phyloP scores from a whole-genome alignment of 2,329 filamentous ascomycete genomes.

The Fusarium sp. region DNA sequence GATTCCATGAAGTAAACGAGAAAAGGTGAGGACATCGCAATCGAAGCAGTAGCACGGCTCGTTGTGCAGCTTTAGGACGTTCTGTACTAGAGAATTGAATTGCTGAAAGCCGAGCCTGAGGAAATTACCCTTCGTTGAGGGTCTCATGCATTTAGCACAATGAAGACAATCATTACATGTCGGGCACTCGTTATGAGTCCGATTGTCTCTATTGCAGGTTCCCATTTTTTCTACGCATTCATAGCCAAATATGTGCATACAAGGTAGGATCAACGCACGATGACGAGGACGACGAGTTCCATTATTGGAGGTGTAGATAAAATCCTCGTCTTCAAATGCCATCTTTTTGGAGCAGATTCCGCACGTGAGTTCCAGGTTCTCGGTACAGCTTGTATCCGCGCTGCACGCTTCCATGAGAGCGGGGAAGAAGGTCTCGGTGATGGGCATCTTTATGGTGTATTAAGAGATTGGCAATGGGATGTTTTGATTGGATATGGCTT shows the following conservation, averaged over 20 bases:
- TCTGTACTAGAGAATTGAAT: background rate
- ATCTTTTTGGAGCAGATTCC: background rate
- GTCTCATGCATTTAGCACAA: background rate
- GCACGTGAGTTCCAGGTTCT: background rate
- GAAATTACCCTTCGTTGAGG: background rate
- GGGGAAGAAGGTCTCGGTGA: background rate
- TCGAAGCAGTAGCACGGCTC: background rate
- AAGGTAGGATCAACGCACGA: background rate
- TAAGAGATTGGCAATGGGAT: background rate
- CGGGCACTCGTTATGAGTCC: fast-evolving
- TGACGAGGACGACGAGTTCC: background rate
- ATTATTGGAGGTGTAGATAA: background rate
- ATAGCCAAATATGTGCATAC: background rate
- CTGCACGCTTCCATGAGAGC: background rate
- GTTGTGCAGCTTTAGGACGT: background rate
- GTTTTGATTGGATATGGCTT: background rate
- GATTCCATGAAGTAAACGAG: background rate
- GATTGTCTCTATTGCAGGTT: background rate
- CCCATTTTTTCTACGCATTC: background rate
- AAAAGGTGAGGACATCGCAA: background rate
- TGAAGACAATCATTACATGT: background rate
- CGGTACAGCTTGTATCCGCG: fast-evolving
- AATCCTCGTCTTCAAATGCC: background rate
- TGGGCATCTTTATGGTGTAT: background rate
- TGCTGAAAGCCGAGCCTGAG: background rate